Base-by-base conservation (phyloP, 768 basidiomycete genomes). In the Gloeophyllum trabeum region DNA sequence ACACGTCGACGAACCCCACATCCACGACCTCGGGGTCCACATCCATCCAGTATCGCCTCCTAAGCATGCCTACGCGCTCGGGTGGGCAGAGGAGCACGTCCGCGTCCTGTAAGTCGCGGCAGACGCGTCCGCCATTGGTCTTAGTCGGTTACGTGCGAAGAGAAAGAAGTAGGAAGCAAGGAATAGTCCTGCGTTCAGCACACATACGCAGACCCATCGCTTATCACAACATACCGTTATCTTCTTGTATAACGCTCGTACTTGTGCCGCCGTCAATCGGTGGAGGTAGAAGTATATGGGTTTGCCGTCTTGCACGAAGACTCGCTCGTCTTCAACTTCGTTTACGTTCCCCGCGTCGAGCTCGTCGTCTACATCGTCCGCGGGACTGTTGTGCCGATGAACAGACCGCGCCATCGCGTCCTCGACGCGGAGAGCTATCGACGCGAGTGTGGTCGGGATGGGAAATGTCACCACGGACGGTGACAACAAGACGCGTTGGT, bases 1-100 rank as follows among this genome's bases (percentile, higher is more conserved):
- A 60, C 1, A 16, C 1, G 4, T 30, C 49, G 5, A 62, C 51
- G 40, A 62, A 62, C 22, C 51, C 48, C 4, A 58, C 45, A 0
- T 24, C 36, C 34, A 61, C 58, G 36, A 60, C 38, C 24, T 46
- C 46, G 16, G 61, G 24, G 12, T 35, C 39, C 28, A 10, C 10
- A 32, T 32, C 28, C 28, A 10, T 16, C 10, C 10, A 10, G 28
- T 10, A 32, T 10, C 10, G 10, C 28, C 10, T 32, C 10, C 10
- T 32, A 10, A 32, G 28, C 10, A 10, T 10, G 28, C 16, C 28
- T 10, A 10, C 10, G 10, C 10, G 10, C 10, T 32, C 16, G 28
- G 10, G 10, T 10, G 10, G 10, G 28, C 28, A 32, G 28, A 32
- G 10, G 16, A 32, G 10, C 28, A 32, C 28, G 28, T 32, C 28